phyloP scores from a whole-genome alignment of 352 stramenopile species.

The Phytophthora palmivora region DNA sequence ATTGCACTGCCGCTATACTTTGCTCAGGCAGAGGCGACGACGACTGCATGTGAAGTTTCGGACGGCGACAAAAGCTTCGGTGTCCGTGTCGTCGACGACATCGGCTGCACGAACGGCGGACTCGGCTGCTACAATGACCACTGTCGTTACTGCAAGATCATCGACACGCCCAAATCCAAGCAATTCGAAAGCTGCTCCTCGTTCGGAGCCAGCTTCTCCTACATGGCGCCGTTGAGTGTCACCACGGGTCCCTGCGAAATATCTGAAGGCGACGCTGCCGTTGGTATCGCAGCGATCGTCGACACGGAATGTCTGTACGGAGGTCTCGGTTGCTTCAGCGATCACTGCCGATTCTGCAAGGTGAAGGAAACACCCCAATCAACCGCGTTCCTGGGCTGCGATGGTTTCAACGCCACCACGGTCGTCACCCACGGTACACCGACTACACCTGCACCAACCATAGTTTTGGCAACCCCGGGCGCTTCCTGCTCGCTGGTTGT shows the following conservation, averaged over 20 bases:
- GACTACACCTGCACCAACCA: constrained; percentile 8
- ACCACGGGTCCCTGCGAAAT: constrained; percentile 31
- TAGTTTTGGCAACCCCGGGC: neutral
- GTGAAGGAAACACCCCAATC: constrained; percentile 39
- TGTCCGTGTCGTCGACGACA: constrained; percentile 38
- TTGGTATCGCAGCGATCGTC: constrained; percentile 37
- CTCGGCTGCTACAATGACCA: constrained; percentile 44
- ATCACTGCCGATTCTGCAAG: constrained; percentile 55
- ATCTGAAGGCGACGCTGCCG: constrained; percentile 30
- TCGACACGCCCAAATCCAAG: constrained; percentile 43
- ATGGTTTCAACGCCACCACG: constrained; percentile 15
- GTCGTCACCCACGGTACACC: constrained; percentile 17
- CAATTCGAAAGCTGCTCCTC: constrained; percentile 40
- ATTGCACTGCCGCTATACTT: constrained; percentile 12
- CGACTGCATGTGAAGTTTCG: constrained; percentile 21
- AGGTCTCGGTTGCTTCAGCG: constrained; percentile 48
- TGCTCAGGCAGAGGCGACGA: constrained; percentile 1
- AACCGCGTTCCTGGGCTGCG: constrained; percentile 25
- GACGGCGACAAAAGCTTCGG: constrained; percentile 37
- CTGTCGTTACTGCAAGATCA: constrained; percentile 50
- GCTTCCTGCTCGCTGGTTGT: constrained; percentile 11
- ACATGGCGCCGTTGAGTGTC: constrained; percentile 17
- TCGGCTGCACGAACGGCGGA: constrained; percentile 33
- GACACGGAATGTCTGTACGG: constrained; percentile 41
- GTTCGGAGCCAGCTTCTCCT: constrained; percentile 34